These are phyloP conservation scores for Vaccinium corymbosum DNA, from an alignment of 148 eudicot species.

Conservation along the genomic window DNA sequence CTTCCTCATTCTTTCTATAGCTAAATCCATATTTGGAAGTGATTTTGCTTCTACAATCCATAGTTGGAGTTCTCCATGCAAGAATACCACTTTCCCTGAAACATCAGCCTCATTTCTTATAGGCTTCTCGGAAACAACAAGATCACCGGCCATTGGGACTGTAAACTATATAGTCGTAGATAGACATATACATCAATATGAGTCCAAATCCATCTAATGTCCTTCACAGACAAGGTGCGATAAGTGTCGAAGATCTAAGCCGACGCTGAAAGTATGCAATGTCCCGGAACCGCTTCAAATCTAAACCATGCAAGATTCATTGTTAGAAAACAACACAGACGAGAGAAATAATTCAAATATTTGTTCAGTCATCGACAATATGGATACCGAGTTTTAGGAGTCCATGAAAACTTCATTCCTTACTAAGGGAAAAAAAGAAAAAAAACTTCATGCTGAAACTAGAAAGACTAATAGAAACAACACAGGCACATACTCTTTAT, in stretches of 20 bases:
- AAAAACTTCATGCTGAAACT: neutral
- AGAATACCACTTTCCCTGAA: slow-evolving; percentile 4
- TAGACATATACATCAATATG: neutral
- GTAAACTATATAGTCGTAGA: neutral
- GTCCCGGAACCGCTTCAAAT: neutral
- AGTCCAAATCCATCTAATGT: neutral
- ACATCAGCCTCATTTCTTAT: neutral
- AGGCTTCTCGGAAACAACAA: slow-evolving; percentile 1
- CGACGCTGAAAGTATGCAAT: neutral
- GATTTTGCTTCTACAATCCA: slow-evolving; percentile 26
- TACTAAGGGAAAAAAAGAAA: neutral
- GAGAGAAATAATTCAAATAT: neutral
- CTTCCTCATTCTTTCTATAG: slow-evolving; percentile 22
- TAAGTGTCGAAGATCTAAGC: neutral
- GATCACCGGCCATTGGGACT: slow-evolving; percentile 14
- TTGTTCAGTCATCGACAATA: neutral
- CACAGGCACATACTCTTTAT: slow-evolving; percentile 1
- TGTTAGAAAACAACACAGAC: neutral
- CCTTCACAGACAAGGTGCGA: neutral
- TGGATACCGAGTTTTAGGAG: neutral
- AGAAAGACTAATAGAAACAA: neutral
- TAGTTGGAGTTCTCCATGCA: slow-evolving; percentile 26
- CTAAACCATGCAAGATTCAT: neutral
- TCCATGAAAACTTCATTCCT: neutral
- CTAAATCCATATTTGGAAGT: slow-evolving; percentile 30